Percentiles rank a stretch among this genome's conserved stretches.
phyloP scores from a whole-genome alignment of 2,329 filamentous ascomycete genomes.

The Beauveria australis region DNA sequence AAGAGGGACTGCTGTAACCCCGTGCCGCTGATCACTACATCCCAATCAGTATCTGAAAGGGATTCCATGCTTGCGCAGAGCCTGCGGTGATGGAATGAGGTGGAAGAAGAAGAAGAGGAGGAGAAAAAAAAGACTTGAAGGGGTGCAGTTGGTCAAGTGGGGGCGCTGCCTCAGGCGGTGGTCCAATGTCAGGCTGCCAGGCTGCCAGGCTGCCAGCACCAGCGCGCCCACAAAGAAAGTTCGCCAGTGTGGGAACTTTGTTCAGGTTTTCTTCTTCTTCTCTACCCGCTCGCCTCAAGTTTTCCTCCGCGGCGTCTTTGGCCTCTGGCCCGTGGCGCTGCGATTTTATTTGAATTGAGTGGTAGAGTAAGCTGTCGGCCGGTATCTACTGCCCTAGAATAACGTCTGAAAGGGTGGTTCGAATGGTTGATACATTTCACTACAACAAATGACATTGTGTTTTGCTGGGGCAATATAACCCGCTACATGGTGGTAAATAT shows the following conservation, averaged over 20 bases:
- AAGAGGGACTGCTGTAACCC: conserved; percentile 72
- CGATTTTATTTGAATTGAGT: conserved; percentile 44
- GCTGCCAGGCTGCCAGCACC: background rate
- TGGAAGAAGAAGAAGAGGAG: conserved; percentile 11
- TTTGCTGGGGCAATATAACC: conserved; percentile 10
- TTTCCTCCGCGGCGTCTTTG: conserved; percentile 13
- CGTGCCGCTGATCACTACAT: conserved; percentile 72
- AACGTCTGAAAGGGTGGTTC: conserved; percentile 71
- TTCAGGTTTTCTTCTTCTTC: conserved; percentile 21
- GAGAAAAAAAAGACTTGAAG: conserved; percentile 12
- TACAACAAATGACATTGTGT: background rate
- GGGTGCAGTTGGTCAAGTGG: conserved; percentile 6
- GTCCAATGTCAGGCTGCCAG: background rate
- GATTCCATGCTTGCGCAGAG: conserved; percentile 54
- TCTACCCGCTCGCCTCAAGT: conserved; percentile 32
- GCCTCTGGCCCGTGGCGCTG: conserved; percentile 41
- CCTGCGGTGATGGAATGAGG: background rate
- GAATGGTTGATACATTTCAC: conserved; percentile 65
- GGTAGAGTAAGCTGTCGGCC: conserved; percentile 59
- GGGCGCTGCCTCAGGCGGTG: conserved; percentile 8
- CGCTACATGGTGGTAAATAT: background rate
- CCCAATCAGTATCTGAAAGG: conserved; percentile 66
- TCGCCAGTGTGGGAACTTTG: background rate
- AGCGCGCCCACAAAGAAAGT: conserved; percentile 6
- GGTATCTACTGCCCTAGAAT: conserved; percentile 87